A percentile compares a stretch with the other conserved stretches of the same genome.
These are phyloP conservation scores for Sporothrix inflata DNA, from an alignment of 2,329 filamentous ascomycete genomes.

Conservation along the genomic window DNA sequence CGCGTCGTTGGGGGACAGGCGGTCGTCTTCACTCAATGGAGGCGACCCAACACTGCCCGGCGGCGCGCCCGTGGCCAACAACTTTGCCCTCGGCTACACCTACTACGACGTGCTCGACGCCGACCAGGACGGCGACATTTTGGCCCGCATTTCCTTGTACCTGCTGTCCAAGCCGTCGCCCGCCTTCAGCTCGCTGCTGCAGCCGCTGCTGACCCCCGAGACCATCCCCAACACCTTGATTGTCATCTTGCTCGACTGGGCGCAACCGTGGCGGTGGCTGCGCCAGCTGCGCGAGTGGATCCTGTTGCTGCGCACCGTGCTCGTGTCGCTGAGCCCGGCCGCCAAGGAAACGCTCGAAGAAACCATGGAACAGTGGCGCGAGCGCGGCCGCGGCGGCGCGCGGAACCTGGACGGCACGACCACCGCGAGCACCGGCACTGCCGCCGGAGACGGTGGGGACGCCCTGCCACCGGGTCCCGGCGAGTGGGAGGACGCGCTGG, in stretches of 20 bases:
- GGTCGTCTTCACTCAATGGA: slow-evolving; percentile 54
- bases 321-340: slow-evolving; percentile 72
- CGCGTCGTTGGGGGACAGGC: slow-evolving; percentile 60
- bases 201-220: slow-evolving; percentile 80
- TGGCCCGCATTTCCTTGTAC: slow-evolving; percentile 87
- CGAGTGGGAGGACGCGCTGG: slow-evolving; percentile 90
- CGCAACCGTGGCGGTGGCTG: slow-evolving; percentile 90
- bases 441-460: slow-evolving; percentile 48
- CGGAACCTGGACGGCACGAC: slow-evolving; percentile 65
- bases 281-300: slow-evolving; percentile 89
- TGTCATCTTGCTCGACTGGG: slow-evolving; percentile 94
- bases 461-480: slow-evolving; percentile 81
- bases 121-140: slow-evolving; percentile 92
- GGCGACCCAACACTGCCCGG: slow-evolving; percentile 45
- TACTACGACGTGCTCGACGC: slow-evolving; percentile 94
- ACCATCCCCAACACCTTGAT: slow-evolving; percentile 85
- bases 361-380: slow-evolving; percentile 77
- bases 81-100: slow-evolving; percentile 90
- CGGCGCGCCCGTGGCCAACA: slow-evolving; percentile 81
- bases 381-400: slow-evolving; percentile 69
- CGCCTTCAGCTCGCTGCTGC: slow-evolving; percentile 79
- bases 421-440: slow-evolving; percentile 38
- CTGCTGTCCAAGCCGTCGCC: slow-evolving; percentile 83
- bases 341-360: slow-evolving; percentile 86
- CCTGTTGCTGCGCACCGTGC: slow-evolving; percentile 75